These are phyloP conservation scores for Eimeria tenella DNA, from an alignment of 169 alveolate genomes.

Conservation along the genomic window DNA sequence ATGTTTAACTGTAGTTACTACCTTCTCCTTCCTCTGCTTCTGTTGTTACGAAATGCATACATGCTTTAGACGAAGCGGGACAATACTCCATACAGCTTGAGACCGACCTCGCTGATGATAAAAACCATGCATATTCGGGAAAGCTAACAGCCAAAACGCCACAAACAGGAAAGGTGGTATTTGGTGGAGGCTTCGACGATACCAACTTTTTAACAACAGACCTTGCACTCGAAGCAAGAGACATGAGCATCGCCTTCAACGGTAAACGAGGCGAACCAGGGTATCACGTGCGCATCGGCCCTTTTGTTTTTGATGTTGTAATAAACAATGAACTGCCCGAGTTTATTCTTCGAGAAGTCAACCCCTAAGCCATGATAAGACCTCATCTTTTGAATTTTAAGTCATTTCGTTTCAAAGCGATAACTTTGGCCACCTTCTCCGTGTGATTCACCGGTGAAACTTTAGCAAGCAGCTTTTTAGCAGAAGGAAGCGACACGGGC, in stretches of 20 bases:
- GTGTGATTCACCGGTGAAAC: no score
- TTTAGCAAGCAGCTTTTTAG: no score
- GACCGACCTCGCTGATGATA: constrained; percentile 60
- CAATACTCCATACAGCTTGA: constrained; percentile 8
- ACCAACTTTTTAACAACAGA: constrained; percentile 22
- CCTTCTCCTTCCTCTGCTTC: background rate
- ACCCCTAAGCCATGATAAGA: background rate
- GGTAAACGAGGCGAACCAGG: constrained; percentile 3
- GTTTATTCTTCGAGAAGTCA: constrained; percentile 51
- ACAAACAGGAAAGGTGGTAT: constrained; percentile 31
- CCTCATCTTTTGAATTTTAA: background rate
- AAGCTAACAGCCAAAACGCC: constrained; percentile 26
- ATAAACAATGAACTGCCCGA: constrained; percentile 44
- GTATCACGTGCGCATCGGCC: constrained; percentile 56
- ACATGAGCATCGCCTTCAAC: constrained; percentile 40
- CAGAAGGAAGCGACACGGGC: no score
- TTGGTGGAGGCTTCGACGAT: constrained; percentile 62
- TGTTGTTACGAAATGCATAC: background rate
- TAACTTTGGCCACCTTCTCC: no score
- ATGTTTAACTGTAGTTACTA: background rate
- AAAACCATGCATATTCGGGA: constrained; percentile 57
- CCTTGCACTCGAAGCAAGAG: constrained; percentile 32
- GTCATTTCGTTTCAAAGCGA: no score
- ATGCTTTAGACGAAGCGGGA: constrained; percentile 37
- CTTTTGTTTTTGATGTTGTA: constrained; percentile 44